A percentile compares a stretch with the other conserved stretches of the same genome.
These are phyloP conservation scores for Rhizoclosmatium sp. DNA, from an alignment of 192 early-diverging fungal species.

Conservation along the genomic window DNA sequence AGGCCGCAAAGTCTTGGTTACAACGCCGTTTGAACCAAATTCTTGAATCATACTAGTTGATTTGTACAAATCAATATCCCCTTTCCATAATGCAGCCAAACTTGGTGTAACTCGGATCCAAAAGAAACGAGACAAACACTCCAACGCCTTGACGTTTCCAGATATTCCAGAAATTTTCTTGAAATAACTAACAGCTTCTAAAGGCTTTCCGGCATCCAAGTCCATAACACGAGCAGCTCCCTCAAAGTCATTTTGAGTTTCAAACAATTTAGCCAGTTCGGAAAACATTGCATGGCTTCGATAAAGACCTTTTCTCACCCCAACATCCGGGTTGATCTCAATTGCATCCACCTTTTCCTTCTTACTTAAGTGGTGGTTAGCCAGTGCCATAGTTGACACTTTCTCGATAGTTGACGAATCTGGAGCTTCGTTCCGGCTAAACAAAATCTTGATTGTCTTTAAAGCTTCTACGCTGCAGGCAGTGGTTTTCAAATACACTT, in stretches of 20 bases:
- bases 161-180: neutral
- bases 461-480: slow-evolving; percentile 9
- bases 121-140: slow-evolving; percentile 3
- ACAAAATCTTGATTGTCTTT: neutral
- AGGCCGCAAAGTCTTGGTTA: neutral
- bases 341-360: slow-evolving; percentile 22
- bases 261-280: slow-evolving; percentile 3
- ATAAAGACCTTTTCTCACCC: slow-evolving; percentile 9
- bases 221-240: slow-evolving; percentile 9
- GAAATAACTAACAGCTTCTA: slow-evolving; percentile 20
- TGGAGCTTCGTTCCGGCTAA: neutral
- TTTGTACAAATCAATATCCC: neutral
- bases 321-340: slow-evolving; percentile 13
- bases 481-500: slow-evolving; percentile 4
- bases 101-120: slow-evolving; percentile 21
- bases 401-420: neutral
- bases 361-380: slow-evolving; percentile 1
- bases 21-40: neutral
- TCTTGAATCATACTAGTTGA: neutral
- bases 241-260: neutral
- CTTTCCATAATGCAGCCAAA: slow-evolving; percentile 8
- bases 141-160: neutral
- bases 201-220: slow-evolving; percentile 5
- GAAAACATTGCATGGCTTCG: slow-evolving; percentile 18
- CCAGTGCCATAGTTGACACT: slow-evolving; percentile 7